Conservation (phyloP, 768 basidiomycete species). For the Phlegmacium glaucopus region DNA sequence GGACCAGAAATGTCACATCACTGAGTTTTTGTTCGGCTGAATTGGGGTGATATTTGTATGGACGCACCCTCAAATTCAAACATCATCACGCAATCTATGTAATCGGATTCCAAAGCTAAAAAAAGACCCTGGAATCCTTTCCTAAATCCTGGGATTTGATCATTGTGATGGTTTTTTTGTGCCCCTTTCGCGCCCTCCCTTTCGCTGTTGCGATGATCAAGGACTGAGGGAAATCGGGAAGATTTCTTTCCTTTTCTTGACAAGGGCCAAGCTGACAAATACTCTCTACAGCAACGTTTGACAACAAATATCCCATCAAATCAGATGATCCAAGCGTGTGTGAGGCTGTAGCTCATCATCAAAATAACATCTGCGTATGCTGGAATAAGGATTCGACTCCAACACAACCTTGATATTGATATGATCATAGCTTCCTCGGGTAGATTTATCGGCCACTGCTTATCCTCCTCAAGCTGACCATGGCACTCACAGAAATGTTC, state of each 20-base stretch:
- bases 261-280: neutral
- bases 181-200: constrained; percentile 3
- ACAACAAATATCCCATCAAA: too few relatives aligned
- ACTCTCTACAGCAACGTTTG: too few relatives aligned
- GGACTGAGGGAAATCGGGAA: constrained; percentile 24
- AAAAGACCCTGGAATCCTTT: constrained; percentile 7
- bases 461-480: too few relatives aligned
- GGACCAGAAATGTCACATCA: constrained; percentile 5
- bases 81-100: constrained; percentile 14
- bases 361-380: too few relatives aligned
- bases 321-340: too few relatives aligned
- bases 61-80: constrained; percentile 16
- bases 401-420: too few relatives aligned
- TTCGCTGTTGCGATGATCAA: constrained; percentile 11
- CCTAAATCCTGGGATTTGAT: constrained; percentile 5
- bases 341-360: too few relatives aligned
- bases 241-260: constrained; percentile 25
- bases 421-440: too few relatives aligned
- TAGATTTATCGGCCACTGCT: too few relatives aligned
- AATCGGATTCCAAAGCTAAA: constrained; percentile 1
- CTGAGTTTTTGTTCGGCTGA: constrained; percentile 5
- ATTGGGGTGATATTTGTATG: constrained; percentile 7
- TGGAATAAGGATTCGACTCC: too few relatives aligned
- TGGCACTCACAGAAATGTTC: too few relatives aligned
- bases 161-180: constrained; percentile 15